Evolutionary conservation across 148 eudicot genomes (phyloP), one percentile per base, ranked within the genome.

Genomic region (Vaccinium corymbosum): DNA sequence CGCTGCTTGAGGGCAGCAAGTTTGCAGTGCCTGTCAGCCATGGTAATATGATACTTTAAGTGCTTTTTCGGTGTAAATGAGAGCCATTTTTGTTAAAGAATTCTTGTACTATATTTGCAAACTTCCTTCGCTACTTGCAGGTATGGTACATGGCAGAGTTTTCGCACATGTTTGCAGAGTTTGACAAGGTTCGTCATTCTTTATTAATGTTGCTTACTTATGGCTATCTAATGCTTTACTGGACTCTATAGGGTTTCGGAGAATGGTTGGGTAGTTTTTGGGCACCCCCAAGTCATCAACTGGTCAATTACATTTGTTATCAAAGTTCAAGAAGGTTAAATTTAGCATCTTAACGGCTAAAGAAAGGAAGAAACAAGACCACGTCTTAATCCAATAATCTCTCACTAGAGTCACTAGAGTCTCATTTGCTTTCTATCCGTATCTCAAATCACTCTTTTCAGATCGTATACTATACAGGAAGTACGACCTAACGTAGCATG

Each of bases 101-200:
- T 76, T 49, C 6, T n/a, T 76, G 29, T 49, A 22, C 57, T 25
- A 51, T 77, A 50, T 50, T 32, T 70, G 78, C 25, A 32, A 20
- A 38, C 35, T 52, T 80, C 9, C 49, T 25, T 3, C 3, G 3
- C 22, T 1, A 11, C 81, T 68, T 86, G 89, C 96, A 97, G 99
- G 88, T 97, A 49, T 95, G 99, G 99, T 97, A 91, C 90, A 97
- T 97, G 99, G 87, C 93, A 8, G 92, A 92, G 86, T 93, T 90
- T 82, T 93, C 98, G 27, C 93, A 92, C 87, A 84, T 94, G 61
- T 94, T 95, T 87, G 87, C 57, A 66, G 90, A 87, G 82, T 76
- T 94, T 61, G 92, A 92, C 76, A 92, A 96, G 96, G 99, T 94
- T 56, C 46, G 94, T 91, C 57, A 59, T 49, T 68, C 73, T 53